Evolutionary conservation across 805 yeast genomes (phyloP).

Genomic region (Sugiyamaella smithiae): DNA sequence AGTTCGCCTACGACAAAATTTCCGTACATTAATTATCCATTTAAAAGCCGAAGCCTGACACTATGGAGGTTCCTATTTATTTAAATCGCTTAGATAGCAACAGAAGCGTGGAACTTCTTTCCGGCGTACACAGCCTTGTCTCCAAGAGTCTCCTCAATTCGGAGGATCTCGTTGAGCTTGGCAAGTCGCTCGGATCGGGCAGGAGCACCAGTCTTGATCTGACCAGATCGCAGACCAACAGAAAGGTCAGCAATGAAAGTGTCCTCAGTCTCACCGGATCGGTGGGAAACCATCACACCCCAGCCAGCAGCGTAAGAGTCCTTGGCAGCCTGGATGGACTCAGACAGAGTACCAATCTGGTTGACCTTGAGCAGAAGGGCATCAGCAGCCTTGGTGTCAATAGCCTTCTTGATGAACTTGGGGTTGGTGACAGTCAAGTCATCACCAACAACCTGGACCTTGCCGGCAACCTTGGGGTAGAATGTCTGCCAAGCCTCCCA

Average conservation of each 20-base stretch:
- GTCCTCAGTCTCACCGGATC: conserved; percentile 99
- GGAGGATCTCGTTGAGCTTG: conserved; percentile 95
- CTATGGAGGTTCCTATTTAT: no score
- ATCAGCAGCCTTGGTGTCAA: conserved; percentile 93
- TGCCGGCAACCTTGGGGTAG: conserved; percentile 48
- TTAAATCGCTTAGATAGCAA: conserved; percentile 33
- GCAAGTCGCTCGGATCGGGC: conserved; percentile 99
- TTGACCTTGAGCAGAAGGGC: conserved; percentile 95
- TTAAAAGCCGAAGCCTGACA: no score
- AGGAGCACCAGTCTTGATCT: conserved; percentile 99
- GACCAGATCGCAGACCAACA: conserved; percentile 98
- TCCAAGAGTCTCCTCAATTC: conserved; percentile 98
- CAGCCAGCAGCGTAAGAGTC: conserved; percentile 94
- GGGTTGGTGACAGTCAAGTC: conserved; percentile 99
- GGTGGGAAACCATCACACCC: conserved; percentile 99
- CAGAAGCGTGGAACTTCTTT: conserved; percentile 69
- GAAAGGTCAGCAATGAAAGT: conserved; percentile 95
- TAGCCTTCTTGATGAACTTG: conserved; percentile 88
- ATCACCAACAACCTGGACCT: conserved; percentile 93
- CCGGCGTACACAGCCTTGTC: conserved; percentile 97
- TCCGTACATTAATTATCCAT: no score
- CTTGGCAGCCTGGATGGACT: conserved; percentile 95
- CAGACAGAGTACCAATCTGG: conserved; percentile 97
- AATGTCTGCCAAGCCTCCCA: conserved; percentile 97
- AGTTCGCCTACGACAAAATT: no score